Evolutionary conservation across 2,329 filamentous ascomycete genomes (phyloP).

Genomic region (Malbranchea zuffiana): DNA sequence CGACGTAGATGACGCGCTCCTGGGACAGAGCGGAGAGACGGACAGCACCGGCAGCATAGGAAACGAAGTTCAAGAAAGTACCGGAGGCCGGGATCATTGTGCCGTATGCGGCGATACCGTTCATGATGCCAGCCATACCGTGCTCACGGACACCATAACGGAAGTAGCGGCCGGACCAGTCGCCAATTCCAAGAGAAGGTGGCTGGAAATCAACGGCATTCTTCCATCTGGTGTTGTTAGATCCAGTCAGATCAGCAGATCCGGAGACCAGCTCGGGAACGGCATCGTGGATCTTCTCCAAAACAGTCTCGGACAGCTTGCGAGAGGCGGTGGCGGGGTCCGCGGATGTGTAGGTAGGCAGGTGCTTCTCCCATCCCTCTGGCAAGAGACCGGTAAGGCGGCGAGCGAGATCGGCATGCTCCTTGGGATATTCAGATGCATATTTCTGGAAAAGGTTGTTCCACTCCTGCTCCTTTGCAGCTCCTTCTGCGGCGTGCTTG

Average conservation of each 20-base stretch:
- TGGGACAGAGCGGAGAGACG: constrained; percentile 88
- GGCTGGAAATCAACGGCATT: constrained; percentile 94
- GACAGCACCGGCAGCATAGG: constrained; percentile 89
- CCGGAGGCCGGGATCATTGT: constrained; percentile 87
- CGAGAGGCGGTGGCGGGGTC: constrained; percentile 82
- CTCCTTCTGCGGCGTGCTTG: constrained; percentile 76
- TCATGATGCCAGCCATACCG: constrained; percentile 43
- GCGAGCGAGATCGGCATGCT: constrained; percentile 70
- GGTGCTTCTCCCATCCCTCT: constrained; percentile 88
- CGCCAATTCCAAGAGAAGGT: constrained; percentile 69
- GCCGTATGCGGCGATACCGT: constrained; percentile 86
- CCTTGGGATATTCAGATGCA: constrained; percentile 60
- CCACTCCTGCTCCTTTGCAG: constrained; percentile 87
- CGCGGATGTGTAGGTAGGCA: constrained; percentile 79
- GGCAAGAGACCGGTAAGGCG: constrained; percentile 75
- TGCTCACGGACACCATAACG: constrained; percentile 44
- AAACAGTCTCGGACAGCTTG: constrained; percentile 90
- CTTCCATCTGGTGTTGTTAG: constrained; percentile 99
- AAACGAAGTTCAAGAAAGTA: constrained; percentile 99
- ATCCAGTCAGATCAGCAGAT: constrained; percentile 94
- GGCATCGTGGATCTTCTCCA: constrained; percentile 71
- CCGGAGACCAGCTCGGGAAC: constrained; percentile 89
- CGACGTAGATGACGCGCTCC: constrained; percentile 85
- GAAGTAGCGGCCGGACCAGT: constrained; percentile 79
- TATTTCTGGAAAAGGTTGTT: constrained; percentile 88